Conservation (phyloP, 2,329 filamentous ascomycete genomes). For the Cladosporium sp. region DNA sequence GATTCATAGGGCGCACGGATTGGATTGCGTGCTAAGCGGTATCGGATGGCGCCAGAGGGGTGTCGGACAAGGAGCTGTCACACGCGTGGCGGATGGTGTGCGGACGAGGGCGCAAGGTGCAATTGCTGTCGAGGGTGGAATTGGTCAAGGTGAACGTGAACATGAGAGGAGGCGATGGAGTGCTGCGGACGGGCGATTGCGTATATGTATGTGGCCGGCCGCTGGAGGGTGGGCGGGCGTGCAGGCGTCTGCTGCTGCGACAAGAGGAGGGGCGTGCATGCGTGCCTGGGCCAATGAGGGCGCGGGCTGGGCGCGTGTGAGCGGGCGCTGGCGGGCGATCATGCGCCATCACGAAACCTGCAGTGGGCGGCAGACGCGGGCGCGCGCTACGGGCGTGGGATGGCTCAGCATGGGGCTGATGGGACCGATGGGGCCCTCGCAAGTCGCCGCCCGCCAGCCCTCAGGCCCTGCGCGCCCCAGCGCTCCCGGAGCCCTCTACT, state of each 20-base stretch:
- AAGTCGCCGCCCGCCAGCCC: background rate
- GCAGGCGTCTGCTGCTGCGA: constrained; percentile 5
- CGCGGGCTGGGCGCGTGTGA: background rate
- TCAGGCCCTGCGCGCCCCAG: background rate
- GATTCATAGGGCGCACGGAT: constrained; percentile 18
- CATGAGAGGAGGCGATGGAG: background rate
- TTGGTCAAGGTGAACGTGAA: background rate
- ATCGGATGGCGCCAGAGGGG: constrained; percentile 5
- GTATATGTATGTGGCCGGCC: background rate
- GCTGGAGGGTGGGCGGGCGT: background rate
- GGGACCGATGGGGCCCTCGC: background rate
- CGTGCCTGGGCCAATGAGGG: constrained; percentile 6
- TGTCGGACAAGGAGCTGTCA: background rate
- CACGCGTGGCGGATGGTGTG: constrained; percentile 7
- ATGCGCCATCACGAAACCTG: constrained; percentile 9
- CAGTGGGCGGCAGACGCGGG: background rate
- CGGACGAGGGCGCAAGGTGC: background rate
- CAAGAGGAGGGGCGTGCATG: constrained; percentile 7
- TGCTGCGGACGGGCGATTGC: constrained; percentile 4
- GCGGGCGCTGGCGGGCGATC: constrained; percentile 5
- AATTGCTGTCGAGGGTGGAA: background rate
- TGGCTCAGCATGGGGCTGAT: background rate
- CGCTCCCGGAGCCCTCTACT: constrained; percentile 6
- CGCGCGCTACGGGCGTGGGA: constrained; percentile 5
- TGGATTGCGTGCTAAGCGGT: constrained; percentile 17